Conservation (phyloP, 148 eudicot genomes). For the Cornus controversa region DNA sequence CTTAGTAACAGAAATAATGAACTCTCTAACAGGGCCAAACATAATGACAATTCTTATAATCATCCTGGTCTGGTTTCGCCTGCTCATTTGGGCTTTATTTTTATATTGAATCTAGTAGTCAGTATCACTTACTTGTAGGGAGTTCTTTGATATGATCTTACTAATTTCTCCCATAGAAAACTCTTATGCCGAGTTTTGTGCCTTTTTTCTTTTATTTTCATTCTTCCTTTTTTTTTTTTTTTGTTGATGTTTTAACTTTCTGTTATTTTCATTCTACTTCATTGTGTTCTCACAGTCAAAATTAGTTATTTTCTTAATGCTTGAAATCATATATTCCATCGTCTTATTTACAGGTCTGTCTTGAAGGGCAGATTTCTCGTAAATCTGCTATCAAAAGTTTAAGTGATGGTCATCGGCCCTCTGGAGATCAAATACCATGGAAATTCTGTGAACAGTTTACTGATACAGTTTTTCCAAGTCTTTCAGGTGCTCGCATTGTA, state of each 20-base stretch:
- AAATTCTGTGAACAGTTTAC: conserved; percentile 79
- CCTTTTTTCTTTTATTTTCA: not conserved
- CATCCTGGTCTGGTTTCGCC: not conserved
- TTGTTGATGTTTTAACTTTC: not conserved
- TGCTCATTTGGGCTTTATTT: not conserved
- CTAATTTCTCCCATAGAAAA: no score
- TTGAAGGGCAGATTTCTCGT: conserved; percentile 91
- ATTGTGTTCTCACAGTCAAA: not conserved
- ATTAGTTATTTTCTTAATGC: not conserved
- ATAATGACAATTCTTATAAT: no score
- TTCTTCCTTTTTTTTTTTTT: no score
- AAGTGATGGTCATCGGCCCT: conserved; percentile 69
- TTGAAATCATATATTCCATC: not conserved
- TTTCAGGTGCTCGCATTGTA: conserved; percentile 94
- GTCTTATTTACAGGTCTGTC: conserved; percentile 54
- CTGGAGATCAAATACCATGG: conserved; percentile 99
- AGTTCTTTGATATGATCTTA: not conserved
- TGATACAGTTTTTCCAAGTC: conserved; percentile 76
- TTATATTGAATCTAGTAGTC: not conserved
- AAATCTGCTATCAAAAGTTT: conserved; percentile 74
- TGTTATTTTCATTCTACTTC: not conserved
- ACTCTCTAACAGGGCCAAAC: no score
- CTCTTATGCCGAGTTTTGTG: not conserved
- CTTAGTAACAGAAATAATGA: no score
- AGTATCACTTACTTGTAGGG: not conserved